Evolutionary conservation across 805 yeast species (phyloP), one percentile per base, ranked within the genome.

Genomic region (Saccharomyces paradoxus): DNA sequence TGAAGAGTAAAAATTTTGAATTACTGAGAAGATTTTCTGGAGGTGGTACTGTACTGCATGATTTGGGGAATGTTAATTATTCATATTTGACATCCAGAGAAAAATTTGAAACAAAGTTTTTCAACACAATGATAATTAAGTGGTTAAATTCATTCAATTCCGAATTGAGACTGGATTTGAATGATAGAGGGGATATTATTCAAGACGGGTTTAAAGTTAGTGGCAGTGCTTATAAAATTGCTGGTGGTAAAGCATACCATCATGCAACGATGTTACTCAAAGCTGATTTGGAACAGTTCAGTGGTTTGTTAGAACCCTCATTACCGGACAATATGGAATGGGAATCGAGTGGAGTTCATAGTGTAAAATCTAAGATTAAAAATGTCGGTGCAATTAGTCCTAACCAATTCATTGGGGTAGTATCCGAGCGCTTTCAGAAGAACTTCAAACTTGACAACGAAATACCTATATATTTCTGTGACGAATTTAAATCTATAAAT

Each of bases 1-100:
- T 87, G 4, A 71, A 76, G 3, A 60, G 73, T 0, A 67, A 79
- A 3, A 73, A 73, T 2, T 76, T 88, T 27, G 92, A 96, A 0
- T 64, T 91, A 7, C 66, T 94, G 5, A 75, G 99, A 60, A 75
- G 99, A 54, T 74, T 79, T 50, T 84, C 94, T 8, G 99, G 99
- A 0, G 99, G 99, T 1, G 99, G 99, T 0, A 83, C 97, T 0
- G 99, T 94, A 0, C 96, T 90, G 10, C 99, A 94, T 67, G 99
- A 92, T 69, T 59, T 76, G 4, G 96, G 97, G 0, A 94, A 94
- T 63, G 82, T 85, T 21, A 94, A 94, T 65, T 94, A 85, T 69
- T 84, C 95, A 4, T 89, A 81, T 63, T 82, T 92, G 74, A 82
- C 87, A 9, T 76, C 87, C 2, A 79, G 87, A 57, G 77, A 76